Evolutionary conservation across 2,329 filamentous ascomycete species (phyloP).

Genomic region (Biscogniauxia sp.): DNA sequence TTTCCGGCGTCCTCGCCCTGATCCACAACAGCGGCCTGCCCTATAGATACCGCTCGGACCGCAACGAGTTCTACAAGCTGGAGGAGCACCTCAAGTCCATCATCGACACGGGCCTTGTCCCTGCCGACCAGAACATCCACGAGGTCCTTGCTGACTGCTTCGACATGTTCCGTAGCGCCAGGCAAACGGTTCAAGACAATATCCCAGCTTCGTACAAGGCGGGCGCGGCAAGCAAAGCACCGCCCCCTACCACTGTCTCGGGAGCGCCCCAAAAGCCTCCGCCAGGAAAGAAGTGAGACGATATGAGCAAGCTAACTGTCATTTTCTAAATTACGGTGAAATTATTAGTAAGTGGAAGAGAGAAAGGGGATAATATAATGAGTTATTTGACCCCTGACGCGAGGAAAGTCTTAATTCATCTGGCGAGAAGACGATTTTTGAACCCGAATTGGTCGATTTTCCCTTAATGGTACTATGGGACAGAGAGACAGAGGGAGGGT

Average conservation of each 20-base stretch:
- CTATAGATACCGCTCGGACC: constrained; percentile 49
- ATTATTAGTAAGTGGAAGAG: not conserved
- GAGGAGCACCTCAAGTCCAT: constrained; percentile 51
- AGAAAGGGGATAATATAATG: not conserved
- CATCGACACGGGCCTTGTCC: constrained; percentile 47
- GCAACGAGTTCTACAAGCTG: constrained; percentile 47
- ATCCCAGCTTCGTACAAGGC: constrained; percentile 41
- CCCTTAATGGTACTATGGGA: no score
- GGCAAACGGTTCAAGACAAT: constrained; percentile 46
- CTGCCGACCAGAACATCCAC: constrained; percentile 40
- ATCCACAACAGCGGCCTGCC: constrained; percentile 54
- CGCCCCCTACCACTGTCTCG: no score
- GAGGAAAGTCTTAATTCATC: no score
- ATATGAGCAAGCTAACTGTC: no score
- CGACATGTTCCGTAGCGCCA: constrained; percentile 43
- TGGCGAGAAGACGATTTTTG: no score
- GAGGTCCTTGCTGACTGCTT: constrained; percentile 49
- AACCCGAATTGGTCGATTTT: no score
- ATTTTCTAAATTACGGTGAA: no score
- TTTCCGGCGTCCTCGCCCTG: constrained; percentile 49
- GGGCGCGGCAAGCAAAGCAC: not conserved
- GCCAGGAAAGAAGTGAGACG: not conserved
- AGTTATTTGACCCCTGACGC: no score
- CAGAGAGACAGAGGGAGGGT: no score
- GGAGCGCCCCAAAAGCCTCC: not conserved